Evolutionary conservation across 2,329 filamentous ascomycete genomes (phyloP), one percentile per base, ranked within the genome.

Genomic region (Zarea fungicola): DNA sequence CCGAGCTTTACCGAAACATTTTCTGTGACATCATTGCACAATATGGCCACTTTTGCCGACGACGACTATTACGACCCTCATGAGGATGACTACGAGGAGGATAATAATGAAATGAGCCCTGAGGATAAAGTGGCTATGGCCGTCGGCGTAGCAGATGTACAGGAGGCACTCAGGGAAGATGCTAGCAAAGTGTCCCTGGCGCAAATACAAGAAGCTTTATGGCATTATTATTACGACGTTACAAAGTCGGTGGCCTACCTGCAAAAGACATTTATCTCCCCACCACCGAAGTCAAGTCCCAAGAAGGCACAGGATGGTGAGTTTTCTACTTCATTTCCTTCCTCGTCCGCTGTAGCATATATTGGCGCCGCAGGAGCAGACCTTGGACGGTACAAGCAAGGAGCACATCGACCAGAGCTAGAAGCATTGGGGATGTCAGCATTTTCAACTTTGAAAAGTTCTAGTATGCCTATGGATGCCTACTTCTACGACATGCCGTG

Each of bases 221-320:
- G 90, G 89, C 83, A 99, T 67, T 96, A 96, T 67, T 97, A 92
- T 65, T 97, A 91, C 64, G 91, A 99, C 60, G 76, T 96, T 25
- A 85, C 83, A 50, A 96, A 96, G 67, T 83, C 89, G 1, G 85
- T 95, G 31, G 76, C 79, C 49, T 96, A 95, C 62, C 68, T 99
- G 50, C 79, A 83, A 54, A 86, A 83, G 75, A 83, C 74, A 26
- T 79, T 72, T 55, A 70, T 80, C 56, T 66, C 70, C 7, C 70
- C 70, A 37, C 61, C 70, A n/a, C 61, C 65, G 14, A 75, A 75
- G 58, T 58, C 67, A 52, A 57, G 67, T 21, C 58, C 65, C 34
- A 73, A 74, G 59, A 72, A 70, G 54, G 58, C 59, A 43, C 61
- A 65, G 52, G 67, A 72, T 65, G 66, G 71, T 73, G 54, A 54